Evolutionary conservation across 78 protist species (phyloP), one percentile per base, ranked within the genome.

Genomic region (Guillardia theta): DNA sequence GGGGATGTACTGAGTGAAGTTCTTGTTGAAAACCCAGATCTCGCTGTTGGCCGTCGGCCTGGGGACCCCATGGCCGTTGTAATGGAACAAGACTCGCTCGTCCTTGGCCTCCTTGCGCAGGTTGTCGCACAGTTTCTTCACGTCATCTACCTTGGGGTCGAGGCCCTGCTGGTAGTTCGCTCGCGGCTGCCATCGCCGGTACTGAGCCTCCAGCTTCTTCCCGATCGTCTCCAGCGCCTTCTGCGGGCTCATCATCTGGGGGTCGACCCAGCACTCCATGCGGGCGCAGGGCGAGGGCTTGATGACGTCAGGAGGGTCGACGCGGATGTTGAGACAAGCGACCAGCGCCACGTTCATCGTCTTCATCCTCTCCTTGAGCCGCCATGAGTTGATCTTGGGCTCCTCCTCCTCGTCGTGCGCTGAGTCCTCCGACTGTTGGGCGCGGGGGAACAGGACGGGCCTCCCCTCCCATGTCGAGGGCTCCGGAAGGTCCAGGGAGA

Each of bases 21-120:
- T 87, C 94, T 98, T 95, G 97, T 98, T 98, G 96, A 98, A 98
- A 44, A 98, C 97, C 99, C 99, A 99, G 12, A 99, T 88, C 83
- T 99, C 99, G 21, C 99, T 99, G 39, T 95, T 94, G 33, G 47
- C 45, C 0, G 99, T 98, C 24, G 99, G 99, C 44, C 92, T 83
- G 22, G 99, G 99, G 24, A 99, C 99, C 47, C 99, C 99, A 46
- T 99, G 99, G 30, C 99, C 99, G 93, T 98, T 98, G 95, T 98
- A 99, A 87, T 99, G 99, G 48, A 98, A 95, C 37, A 99, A 88
- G n/a, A 99, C 96, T 2, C 99, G 96, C 64, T 98, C 99, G n/a
- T 98, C 98, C 48, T 97, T 96, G 21, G 97, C 97, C 64, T 58
- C 22, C 21, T 97, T 64, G n/a, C 99, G 76, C 78, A 96, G 93